Conservation (phyloP, 2,329 filamentous ascomycete species). For the Lasiodiplodia gonubiensis region DNA sequence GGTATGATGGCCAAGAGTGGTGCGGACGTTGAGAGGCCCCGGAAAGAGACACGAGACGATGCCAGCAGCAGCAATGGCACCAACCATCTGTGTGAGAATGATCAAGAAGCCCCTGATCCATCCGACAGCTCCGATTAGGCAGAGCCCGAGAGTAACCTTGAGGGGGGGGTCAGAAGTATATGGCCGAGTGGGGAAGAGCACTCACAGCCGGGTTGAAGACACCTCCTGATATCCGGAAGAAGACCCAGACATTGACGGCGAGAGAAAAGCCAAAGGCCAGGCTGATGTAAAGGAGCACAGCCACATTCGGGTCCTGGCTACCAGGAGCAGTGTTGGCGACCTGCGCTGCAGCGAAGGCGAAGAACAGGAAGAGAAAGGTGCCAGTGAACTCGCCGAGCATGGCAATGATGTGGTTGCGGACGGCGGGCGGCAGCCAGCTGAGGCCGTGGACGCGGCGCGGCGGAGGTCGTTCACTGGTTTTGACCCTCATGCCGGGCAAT, state of each 20-base stretch:
- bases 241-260: constrained; percentile 53
- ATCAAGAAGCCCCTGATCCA: constrained; percentile 52
- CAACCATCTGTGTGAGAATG: constrained; percentile 54
- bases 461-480: constrained; percentile 41
- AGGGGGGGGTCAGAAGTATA: background rate
- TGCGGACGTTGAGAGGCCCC: constrained; percentile 53
- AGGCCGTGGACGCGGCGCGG: constrained; percentile 49
- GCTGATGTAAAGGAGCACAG: constrained; percentile 46
- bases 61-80: constrained; percentile 52
- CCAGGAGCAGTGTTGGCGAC: constrained; percentile 48
- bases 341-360: constrained; percentile 49
- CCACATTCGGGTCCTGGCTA: constrained; percentile 41
- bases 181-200: background rate
- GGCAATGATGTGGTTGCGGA: constrained; percentile 52
- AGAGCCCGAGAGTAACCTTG: constrained; percentile 55
- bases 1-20: constrained; percentile 49
- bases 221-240: constrained; percentile 52
- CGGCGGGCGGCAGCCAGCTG: constrained; percentile 52
- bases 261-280: constrained; percentile 52
- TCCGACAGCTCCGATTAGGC: constrained; percentile 53
- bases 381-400: constrained; percentile 52
- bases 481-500: constrained; percentile 47
- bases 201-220: constrained; percentile 44
- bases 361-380: constrained; percentile 50
- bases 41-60: constrained; percentile 54